Evolutionary conservation across 495 filamentous ascomycete species (phyloP).

Genomic region (Hypoxylon lienhwacheense): DNA sequence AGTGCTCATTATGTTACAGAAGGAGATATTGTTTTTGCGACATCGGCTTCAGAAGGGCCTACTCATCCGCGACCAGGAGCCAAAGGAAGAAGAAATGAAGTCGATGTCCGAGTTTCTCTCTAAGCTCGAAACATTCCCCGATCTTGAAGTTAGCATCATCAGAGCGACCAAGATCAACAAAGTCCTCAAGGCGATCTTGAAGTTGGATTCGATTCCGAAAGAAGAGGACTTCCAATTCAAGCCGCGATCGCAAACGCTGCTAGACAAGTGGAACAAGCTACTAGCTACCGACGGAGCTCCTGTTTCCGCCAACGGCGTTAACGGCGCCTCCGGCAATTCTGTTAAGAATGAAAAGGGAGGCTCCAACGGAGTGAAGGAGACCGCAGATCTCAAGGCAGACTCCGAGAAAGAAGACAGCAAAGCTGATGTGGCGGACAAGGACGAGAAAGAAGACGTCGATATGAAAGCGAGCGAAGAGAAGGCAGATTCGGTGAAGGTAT

Average conservation of each 20-base stretch:
- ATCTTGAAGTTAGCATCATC: constrained; percentile 85
- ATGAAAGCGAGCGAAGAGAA: constrained; percentile 38
- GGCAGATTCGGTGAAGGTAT: constrained; percentile 41
- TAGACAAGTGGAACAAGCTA: constrained; percentile 81
- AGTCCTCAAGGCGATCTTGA: constrained; percentile 86
- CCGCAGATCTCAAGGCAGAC: constrained; percentile 54
- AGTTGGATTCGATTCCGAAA: constrained; percentile 75
- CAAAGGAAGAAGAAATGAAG: constrained; percentile 87
- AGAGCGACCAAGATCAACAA: constrained; percentile 89
- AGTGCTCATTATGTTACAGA: constrained; percentile 43
- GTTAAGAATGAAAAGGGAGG: constrained; percentile 58
- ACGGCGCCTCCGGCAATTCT: constrained; percentile 34
- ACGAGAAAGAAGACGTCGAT: constrained; percentile 36
- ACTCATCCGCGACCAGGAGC: constrained; percentile 74
- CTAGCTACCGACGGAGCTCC: constrained; percentile 57
- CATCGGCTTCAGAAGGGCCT: constrained; percentile 92
- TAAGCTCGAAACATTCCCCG: constrained; percentile 75
- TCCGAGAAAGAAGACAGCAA: constrained; percentile 48
- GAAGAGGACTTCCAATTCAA: constrained; percentile 88
- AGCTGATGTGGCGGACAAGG: constrained; percentile 39
- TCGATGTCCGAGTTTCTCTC: constrained; percentile 75
- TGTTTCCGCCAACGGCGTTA: constrained; percentile 51
- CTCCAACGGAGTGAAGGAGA: constrained; percentile 54
- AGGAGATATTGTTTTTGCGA: constrained; percentile 77
- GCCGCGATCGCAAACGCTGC: constrained; percentile 67